Evolutionary conservation across 495 filamentous ascomycete genomes (phyloP).

Genomic region (Amorphotheca resinae): DNA sequence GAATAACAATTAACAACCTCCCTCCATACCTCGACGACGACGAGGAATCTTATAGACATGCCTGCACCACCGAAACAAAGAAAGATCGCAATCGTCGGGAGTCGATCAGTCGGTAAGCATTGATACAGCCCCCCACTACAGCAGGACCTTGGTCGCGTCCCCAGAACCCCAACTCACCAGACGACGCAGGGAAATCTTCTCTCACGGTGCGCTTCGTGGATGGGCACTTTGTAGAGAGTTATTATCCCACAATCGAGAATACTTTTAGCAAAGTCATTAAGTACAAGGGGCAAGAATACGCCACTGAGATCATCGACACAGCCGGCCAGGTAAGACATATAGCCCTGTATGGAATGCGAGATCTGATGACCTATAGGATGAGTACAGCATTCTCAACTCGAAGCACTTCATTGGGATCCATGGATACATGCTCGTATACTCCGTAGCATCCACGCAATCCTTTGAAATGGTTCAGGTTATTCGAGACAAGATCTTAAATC

Average conservation of each 20-base stretch:
- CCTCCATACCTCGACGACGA: not conserved
- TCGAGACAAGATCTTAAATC: slow-evolving; percentile 92
- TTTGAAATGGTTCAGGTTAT: slow-evolving; percentile 97
- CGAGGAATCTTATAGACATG: not conserved
- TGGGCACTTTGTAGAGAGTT: slow-evolving; percentile 95
- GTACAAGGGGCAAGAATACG: slow-evolving; percentile 81
- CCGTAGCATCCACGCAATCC: slow-evolving; percentile 79
- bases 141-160: too few relatives aligned
- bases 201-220: slow-evolving; percentile 97
- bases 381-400: slow-evolving; percentile 94
- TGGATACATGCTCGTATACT: slow-evolving; percentile 98
- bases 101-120: slow-evolving; percentile 82
- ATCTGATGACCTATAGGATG: slow-evolving; percentile 49
- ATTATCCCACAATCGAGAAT: slow-evolving; percentile 99
- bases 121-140: not conserved
- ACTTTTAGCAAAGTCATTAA: slow-evolving; percentile 94
- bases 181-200: slow-evolving; percentile 86
- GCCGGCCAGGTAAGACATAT: slow-evolving; percentile 70
- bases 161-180: not conserved
- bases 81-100: slow-evolving; percentile 97
- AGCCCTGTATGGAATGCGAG: not conserved
- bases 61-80: slow-evolving; percentile 70
- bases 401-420: slow-evolving; percentile 99
- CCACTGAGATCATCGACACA: slow-evolving; percentile 96
- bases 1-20: not conserved